phyloP scores from a whole-genome alignment of 2,329 filamentous ascomycete genomes.

The Gyromitra esculenta region DNA sequence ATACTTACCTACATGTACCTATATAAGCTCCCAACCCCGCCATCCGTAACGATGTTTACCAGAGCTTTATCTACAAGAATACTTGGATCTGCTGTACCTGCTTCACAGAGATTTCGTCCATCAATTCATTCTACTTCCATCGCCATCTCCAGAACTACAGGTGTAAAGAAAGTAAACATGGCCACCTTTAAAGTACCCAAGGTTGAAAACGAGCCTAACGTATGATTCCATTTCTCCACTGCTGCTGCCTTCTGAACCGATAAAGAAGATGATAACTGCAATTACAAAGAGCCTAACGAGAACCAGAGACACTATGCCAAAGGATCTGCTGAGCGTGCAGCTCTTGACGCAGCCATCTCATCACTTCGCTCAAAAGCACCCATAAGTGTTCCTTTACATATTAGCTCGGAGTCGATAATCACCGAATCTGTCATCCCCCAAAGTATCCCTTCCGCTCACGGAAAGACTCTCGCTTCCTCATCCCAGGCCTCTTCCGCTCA shows the following conservation, averaged over 20 bases:
- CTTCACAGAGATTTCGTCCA: slow-evolving; percentile 21
- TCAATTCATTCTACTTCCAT: slow-evolving; percentile 13
- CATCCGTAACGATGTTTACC: slow-evolving; percentile 33
- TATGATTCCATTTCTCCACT: slow-evolving; percentile 61
- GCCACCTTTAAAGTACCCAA: slow-evolving; percentile 88
- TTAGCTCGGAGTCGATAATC: slow-evolving; percentile 82
- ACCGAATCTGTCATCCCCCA: slow-evolving; percentile 74
- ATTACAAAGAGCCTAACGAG: slow-evolving; percentile 23
- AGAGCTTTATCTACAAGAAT: slow-evolving; percentile 27
- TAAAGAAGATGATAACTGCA: slow-evolving; percentile 1
- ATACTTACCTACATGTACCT: neutral
- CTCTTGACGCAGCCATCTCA: slow-evolving; percentile 77
- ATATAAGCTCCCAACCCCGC: slow-evolving; percentile 37
- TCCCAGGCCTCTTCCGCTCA: slow-evolving; percentile 81
- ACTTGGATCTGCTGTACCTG: slow-evolving; percentile 24
- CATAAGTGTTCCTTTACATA: slow-evolving; percentile 80
- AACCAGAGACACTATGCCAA: slow-evolving; percentile 85
- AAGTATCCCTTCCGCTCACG: slow-evolving; percentile 83
- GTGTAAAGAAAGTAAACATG: slow-evolving; percentile 60
- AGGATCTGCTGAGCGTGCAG: slow-evolving; percentile 79
- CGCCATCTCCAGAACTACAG: neutral
- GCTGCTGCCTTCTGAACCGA: neutral
- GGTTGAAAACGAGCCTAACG: slow-evolving; percentile 94
- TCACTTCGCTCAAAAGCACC: slow-evolving; percentile 74
- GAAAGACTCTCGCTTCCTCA: slow-evolving; percentile 80